phyloP scores from a whole-genome alignment of 2,329 filamentous ascomycete species.

The Phyllosticta citribraziliensis region DNA sequence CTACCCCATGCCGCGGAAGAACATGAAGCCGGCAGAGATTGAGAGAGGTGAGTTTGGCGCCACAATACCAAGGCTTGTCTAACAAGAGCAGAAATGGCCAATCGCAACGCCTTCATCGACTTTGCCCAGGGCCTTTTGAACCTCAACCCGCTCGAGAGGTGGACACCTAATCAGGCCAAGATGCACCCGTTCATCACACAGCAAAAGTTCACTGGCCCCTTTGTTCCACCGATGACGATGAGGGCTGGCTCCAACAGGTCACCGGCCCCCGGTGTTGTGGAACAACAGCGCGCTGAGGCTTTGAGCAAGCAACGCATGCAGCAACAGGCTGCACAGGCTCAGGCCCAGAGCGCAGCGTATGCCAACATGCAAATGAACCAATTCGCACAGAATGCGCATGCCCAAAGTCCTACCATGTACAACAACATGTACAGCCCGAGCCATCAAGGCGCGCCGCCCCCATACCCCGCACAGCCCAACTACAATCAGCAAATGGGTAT shows the following conservation, averaged over 20 bases:
- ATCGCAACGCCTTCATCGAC: constrained; percentile 93
- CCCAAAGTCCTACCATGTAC: constrained; percentile 57
- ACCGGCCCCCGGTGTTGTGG: constrained; percentile 84
- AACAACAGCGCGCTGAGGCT: constrained; percentile 91
- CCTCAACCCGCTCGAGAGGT: constrained; percentile 91
- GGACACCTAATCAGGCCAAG: constrained; percentile 96
- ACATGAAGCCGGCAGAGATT: constrained; percentile 96
- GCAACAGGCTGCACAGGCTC: constrained; percentile 35
- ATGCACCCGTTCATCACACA: constrained; percentile 98
- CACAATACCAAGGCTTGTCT: constrained; percentile 15
- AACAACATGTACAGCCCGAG: constrained; percentile 63
- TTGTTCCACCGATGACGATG: constrained; percentile 93
- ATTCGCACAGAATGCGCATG: constrained; percentile 40
- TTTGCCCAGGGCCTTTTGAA: constrained; percentile 89
- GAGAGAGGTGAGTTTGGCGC: constrained; percentile 66
- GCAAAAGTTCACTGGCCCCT: constrained; percentile 91
- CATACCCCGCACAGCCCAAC: constrained; percentile 64
- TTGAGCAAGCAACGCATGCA: constrained; percentile 80
- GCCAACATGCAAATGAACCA: constrained; percentile 49
- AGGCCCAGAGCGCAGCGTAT: constrained; percentile 63
- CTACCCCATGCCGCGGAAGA: constrained; percentile 97
- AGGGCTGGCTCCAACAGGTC: constrained; percentile 82
- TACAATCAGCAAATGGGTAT: constrained; percentile 48
- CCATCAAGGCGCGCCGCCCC: constrained; percentile 63
- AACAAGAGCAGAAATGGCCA: constrained; percentile 85